These are phyloP conservation scores for Alternaria novae-zelandiae DNA, from an alignment of 2,329 filamentous ascomycete species.

Conservation along the genomic window DNA sequence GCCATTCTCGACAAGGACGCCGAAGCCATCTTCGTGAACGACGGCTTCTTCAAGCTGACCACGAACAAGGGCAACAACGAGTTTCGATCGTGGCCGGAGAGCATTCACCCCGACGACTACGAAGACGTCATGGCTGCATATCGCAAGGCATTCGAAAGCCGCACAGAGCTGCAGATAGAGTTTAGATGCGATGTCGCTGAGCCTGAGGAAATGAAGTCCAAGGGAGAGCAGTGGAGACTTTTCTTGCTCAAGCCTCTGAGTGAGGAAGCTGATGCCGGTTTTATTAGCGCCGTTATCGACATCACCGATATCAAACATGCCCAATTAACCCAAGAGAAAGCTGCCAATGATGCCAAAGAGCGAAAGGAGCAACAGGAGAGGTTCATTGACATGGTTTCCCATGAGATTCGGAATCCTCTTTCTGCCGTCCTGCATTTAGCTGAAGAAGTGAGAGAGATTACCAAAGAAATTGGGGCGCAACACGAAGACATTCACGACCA, in stretches of 20 bases:
- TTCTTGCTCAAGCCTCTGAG: constrained; percentile 53
- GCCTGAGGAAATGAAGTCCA: constrained; percentile 20
- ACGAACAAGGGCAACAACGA: constrained; percentile 49
- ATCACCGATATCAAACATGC: constrained; percentile 55
- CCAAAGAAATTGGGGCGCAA: constrained; percentile 27
- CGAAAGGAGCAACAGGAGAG: constrained; percentile 55
- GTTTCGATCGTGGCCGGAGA: constrained; percentile 55
- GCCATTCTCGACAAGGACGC: constrained; percentile 55
- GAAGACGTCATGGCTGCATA: constrained; percentile 54
- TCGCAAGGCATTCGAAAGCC: constrained; percentile 49
- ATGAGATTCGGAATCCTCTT: constrained; percentile 50
- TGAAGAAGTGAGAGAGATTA: constrained; percentile 51
- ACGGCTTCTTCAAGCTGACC: constrained; percentile 55
- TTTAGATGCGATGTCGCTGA: constrained; percentile 50
- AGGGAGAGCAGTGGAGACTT: constrained; percentile 48
- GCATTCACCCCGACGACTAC: constrained; percentile 54
- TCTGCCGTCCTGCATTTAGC: constrained; percentile 52
- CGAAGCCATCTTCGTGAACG: constrained; percentile 55
- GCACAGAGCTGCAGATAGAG: constrained; percentile 50
- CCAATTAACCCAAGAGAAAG: constrained; percentile 50
- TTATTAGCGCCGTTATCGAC: constrained; percentile 55
- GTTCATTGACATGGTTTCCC: constrained; percentile 56
- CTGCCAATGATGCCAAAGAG: constrained; percentile 52
- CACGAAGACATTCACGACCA: constrained; percentile 26
- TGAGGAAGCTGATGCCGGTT: constrained; percentile 52